Conservation (phyloP, 495 filamentous ascomycete species). For the Aspergillus indologenus region DNA sequence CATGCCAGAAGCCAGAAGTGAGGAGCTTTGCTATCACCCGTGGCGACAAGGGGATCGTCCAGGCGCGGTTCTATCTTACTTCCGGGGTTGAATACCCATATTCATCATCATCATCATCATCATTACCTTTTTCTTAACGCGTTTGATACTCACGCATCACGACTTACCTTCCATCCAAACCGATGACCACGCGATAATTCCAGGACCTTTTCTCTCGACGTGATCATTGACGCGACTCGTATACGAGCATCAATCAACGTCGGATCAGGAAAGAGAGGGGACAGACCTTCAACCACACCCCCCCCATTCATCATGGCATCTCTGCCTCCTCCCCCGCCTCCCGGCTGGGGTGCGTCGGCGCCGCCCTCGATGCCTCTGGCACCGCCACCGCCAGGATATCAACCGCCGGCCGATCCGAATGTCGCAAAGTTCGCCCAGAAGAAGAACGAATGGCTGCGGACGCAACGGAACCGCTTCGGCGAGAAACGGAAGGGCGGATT, state of each 20-base stretch:
- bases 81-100: slow-evolving; percentile 38
- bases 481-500: slow-evolving; percentile 97
- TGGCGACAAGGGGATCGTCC: slow-evolving; percentile 55
- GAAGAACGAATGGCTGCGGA: slow-evolving; percentile 97
- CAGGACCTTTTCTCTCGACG: slow-evolving; percentile 30
- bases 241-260: slow-evolving; percentile 23
- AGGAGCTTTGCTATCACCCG: slow-evolving; percentile 29
- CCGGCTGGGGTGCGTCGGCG: slow-evolving; percentile 67
- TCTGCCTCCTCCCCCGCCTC: slow-evolving; percentile 71
- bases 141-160: slow-evolving; percentile 5
- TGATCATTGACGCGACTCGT: slow-evolving; percentile 41
- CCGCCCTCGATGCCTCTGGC: slow-evolving; percentile 72
- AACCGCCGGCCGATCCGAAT: slow-evolving; percentile 78
- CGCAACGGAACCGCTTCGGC: slow-evolving; percentile 87
- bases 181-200: slow-evolving; percentile 19
- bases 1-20: slow-evolving; percentile 18
- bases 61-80: slow-evolving; percentile 50
- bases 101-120: slow-evolving; percentile 8
- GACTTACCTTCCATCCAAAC: slow-evolving; percentile 1
- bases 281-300: slow-evolving; percentile 19
- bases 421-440: slow-evolving; percentile 95
- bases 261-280: slow-evolving; percentile 28
- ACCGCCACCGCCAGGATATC: slow-evolving; percentile 86
- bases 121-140: slow-evolving; percentile 6
- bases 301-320: slow-evolving; percentile 65